phyloP scores from a whole-genome alignment of 2,329 filamentous ascomycete species.

The Tolypocladium paradoxum region DNA sequence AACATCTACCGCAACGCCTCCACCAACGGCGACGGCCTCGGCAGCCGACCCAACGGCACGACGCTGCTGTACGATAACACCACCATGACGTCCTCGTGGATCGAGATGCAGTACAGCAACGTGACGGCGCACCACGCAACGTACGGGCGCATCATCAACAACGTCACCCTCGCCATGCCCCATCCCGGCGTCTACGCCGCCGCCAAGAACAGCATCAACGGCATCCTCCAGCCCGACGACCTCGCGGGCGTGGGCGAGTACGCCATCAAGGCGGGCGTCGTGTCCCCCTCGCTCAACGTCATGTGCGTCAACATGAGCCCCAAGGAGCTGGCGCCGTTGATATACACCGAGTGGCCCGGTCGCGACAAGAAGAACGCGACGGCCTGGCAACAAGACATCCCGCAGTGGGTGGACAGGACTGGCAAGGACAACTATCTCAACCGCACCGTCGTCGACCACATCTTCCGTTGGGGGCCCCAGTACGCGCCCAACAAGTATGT shows the following conservation, averaged over 20 bases:
- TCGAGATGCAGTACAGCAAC: constrained; percentile 43
- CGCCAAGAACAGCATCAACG: constrained; percentile 48
- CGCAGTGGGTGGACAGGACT: constrained; percentile 13
- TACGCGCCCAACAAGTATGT: constrained; percentile 18
- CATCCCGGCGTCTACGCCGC: constrained; percentile 59
- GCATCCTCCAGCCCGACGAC: constrained; percentile 58
- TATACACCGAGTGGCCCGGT: constrained; percentile 52
- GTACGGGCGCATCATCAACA: constrained; percentile 54
- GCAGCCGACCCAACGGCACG: constrained; percentile 44
- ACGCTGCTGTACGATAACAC: constrained; percentile 62
- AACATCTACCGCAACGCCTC: constrained; percentile 31
- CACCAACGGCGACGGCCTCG: constrained; percentile 27
- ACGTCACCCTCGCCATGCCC: constrained; percentile 67
- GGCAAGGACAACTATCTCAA: constrained; percentile 33
- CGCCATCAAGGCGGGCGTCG: constrained; percentile 54
- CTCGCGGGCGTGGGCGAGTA: constrained; percentile 59
- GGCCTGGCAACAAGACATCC: constrained; percentile 29
- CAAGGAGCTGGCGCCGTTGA: constrained; percentile 49
- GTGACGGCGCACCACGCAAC: constrained; percentile 37
- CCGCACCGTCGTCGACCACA: constrained; percentile 51
- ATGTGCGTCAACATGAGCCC: constrained; percentile 57
- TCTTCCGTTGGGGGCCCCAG: constrained; percentile 56
- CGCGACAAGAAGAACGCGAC: constrained; percentile 15
- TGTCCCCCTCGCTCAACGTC: constrained; percentile 61
- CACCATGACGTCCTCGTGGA: constrained; percentile 59